Evolutionary conservation across 805 yeast genomes (phyloP), one percentile per base, ranked within the genome.

Genomic region (Ogataea pignaliae): DNA sequence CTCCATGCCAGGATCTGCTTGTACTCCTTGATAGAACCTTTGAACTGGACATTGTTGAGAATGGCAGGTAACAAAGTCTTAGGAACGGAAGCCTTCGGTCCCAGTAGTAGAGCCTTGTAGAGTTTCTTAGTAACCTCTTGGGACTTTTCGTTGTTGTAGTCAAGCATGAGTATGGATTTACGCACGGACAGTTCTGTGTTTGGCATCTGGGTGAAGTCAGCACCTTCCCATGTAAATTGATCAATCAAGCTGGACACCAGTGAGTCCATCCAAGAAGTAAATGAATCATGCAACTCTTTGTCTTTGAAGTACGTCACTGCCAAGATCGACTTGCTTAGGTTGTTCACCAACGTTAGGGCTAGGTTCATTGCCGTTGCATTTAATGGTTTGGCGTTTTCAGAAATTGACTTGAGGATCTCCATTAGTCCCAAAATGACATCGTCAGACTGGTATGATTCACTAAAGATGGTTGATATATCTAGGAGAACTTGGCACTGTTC

Each of bases 1-100:
- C 73, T 75, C 15, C 82, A 57, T 29, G 76, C 78, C 30, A 74
- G 61, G 6, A 81, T 63, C 51, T 76, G 81, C 59, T 83, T 83
- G 72, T 81, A 83, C 32, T 78, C 81, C 50, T 77, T 75, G 40
- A 63, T 61, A 32, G 65, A 64, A 13, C 53, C 54, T 16, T 40
- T 29, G 18, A 51, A 44, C 3, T 50, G 55, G 13, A 54, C 41
- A 35, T 63, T 61, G 28, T 63, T 57, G 30, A 79, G 64, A 3
- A 70, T 60, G 10, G 73, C 61, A 11, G 71, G 65, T 40, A 82
- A 62, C 15, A 83, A 50, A 48, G 74, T 78, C 40, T 65, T 66
- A 2, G 89, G 87, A 34, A 81, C 68, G 0, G 74, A 58, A 16
- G 68, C 55, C 32, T 71, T 64, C 14, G 80, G 78, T 1, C 85